phyloP scores from a whole-genome alignment of 2,329 filamentous ascomycete species.

The Microdochium trichocladiopsis region DNA sequence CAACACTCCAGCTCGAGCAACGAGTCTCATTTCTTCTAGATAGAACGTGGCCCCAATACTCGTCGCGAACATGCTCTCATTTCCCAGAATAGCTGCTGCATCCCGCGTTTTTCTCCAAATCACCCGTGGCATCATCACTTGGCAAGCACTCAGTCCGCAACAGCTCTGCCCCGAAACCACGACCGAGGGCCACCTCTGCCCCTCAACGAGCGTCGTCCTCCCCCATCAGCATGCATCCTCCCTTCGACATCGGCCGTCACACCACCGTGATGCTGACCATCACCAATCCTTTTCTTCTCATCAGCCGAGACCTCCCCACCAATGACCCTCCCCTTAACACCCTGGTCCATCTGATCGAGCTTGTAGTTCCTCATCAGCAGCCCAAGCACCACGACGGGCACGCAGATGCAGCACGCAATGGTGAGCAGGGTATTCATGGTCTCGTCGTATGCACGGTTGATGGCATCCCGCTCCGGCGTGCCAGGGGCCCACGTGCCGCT shows the following conservation, averaged over 20 bases:
- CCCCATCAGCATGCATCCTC: not conserved
- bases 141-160: not conserved
- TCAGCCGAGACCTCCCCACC: slow-evolving; percentile 3
- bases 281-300: slow-evolving; percentile 2
- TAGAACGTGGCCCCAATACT: too few species aligned
- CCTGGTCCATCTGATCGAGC: slow-evolving; percentile 36
- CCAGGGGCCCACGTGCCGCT: slow-evolving; percentile 28
- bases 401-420: slow-evolving; percentile 32
- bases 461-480: slow-evolving; percentile 43
- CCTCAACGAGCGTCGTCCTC: too few species aligned
- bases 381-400: slow-evolving; percentile 29
- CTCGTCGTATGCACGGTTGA: slow-evolving; percentile 56
- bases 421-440: slow-evolving; percentile 53
- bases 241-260: not conserved
- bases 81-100: too few species aligned
- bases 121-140: too few species aligned
- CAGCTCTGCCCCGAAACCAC: not conserved
- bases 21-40: too few species aligned
- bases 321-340: slow-evolving; percentile 12
- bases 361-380: slow-evolving; percentile 46
- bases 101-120: too few species aligned
- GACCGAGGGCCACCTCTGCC: not conserved
- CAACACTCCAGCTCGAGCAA: too few species aligned
- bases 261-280: not conserved
- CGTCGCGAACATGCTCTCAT: too few species aligned